Evolutionary conservation across 192 early-diverging fungal genomes (phyloP).

Genomic region (Entomortierella lignicola): DNA sequence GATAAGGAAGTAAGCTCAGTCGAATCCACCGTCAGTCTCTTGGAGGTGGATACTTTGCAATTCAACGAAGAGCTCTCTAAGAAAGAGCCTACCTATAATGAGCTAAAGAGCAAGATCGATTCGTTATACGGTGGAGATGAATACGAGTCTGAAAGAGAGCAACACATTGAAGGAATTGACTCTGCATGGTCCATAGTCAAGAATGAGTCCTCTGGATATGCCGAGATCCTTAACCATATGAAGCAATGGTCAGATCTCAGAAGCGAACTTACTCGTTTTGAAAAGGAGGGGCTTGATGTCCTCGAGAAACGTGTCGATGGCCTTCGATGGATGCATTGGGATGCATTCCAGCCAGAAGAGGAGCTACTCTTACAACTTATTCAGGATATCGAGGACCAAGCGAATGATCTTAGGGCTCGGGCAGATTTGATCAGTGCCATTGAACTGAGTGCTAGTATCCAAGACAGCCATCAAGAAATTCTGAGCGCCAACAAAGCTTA

Average conservation of each 20-base stretch:
- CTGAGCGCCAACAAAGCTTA: conserved; percentile 27
- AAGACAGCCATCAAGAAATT: conserved; percentile 13
- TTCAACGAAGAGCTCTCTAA: background rate
- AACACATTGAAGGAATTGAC: conserved; percentile 20
- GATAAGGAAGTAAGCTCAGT: background rate
- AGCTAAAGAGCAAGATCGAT: conserved; percentile 21
- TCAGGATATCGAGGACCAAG: conserved; percentile 17
- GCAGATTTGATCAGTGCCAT: conserved; percentile 2
- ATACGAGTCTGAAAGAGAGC: background rate
- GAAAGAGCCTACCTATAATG: conserved; percentile 12
- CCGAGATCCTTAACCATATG: conserved; percentile 34
- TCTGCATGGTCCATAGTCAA: conserved; percentile 24
- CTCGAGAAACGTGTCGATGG: conserved; percentile 49
- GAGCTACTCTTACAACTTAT: conserved; percentile 26
- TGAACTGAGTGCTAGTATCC: background rate
- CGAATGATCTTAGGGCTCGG: conserved; percentile 12
- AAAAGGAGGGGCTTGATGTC: conserved; percentile 27
- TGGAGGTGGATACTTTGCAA: conserved; percentile 21
- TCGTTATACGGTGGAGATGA: conserved; percentile 3
- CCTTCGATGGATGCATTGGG: conserved; percentile 52
- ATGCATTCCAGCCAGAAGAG: conserved; percentile 45
- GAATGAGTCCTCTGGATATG: conserved; percentile 18
- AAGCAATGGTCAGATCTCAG: conserved; percentile 32
- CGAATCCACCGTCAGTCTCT: background rate
- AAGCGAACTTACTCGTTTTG: conserved; percentile 13